These are phyloP conservation scores for Yamadazyma kitorensis DNA, from an alignment of 805 yeast genomes.

Conservation along the genomic window DNA sequence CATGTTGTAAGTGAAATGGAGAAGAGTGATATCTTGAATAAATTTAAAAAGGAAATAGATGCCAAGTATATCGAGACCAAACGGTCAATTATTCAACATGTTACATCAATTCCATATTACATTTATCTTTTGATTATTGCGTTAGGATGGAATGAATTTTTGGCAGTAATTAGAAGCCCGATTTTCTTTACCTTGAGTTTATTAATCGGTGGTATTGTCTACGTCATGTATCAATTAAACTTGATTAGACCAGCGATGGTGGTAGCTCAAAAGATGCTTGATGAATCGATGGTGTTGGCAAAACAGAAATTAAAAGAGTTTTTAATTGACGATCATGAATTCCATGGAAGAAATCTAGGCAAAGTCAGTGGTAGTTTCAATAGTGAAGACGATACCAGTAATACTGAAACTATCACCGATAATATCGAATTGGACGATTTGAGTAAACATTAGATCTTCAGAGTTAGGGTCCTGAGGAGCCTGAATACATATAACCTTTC, in stretches of 20 bases:
- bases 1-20: conserved; percentile 57
- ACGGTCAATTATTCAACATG: conserved; percentile 74
- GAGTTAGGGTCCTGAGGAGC: too few relatives aligned
- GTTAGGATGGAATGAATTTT: conserved; percentile 94
- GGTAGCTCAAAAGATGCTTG: conserved; percentile 55
- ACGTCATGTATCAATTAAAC: conserved; percentile 66
- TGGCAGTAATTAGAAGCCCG: conserved; percentile 85
- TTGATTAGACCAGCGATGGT: conserved; percentile 72
- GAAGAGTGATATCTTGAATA: conserved; percentile 52
- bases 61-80: conserved; percentile 83
- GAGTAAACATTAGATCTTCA: too few relatives aligned
- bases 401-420: conserved; percentile 6
- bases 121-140: conserved; percentile 69
- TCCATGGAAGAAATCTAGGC: conserved; percentile 19
- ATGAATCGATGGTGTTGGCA: conserved; percentile 54
- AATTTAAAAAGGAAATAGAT: conserved; percentile 74
- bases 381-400: background rate
- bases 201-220: conserved; percentile 56
- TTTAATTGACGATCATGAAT: conserved; percentile 48
- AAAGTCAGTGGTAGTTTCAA: conserved; percentile 9
- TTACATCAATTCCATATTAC: conserved; percentile 80
- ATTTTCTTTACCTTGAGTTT: conserved; percentile 65
- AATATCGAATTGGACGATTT: conserved; percentile 14
- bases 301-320: conserved; percentile 60
- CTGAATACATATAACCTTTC: too few relatives aligned